Conservation (phyloP, 2,329 filamentous ascomycete genomes). For the Blastomyces silverae region DNA sequence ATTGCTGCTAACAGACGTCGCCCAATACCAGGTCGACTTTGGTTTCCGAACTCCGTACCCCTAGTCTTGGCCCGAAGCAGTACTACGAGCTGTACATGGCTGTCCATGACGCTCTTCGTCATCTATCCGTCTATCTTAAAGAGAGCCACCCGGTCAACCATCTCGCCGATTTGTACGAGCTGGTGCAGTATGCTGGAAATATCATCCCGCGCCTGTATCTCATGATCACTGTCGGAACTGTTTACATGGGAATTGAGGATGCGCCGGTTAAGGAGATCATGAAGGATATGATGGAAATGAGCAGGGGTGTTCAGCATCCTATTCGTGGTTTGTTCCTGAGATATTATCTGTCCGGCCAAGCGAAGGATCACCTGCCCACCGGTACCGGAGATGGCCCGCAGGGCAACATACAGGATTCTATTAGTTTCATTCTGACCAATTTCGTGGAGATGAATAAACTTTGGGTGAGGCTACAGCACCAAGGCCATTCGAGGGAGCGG, state of each 20-base stretch:
- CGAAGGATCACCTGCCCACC: slow-evolving; percentile 76
- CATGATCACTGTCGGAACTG: slow-evolving; percentile 98
- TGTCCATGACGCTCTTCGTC: slow-evolving; percentile 93
- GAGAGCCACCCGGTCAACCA: slow-evolving; percentile 98
- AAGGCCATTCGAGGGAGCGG: slow-evolving; percentile 89
- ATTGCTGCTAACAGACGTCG: slow-evolving; percentile 15
- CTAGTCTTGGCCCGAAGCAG: slow-evolving; percentile 95
- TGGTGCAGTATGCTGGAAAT: slow-evolving; percentile 97
- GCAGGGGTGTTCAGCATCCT: slow-evolving; percentile 91
- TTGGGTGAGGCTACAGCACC: slow-evolving; percentile 95
- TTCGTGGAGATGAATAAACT: slow-evolving; percentile 99
- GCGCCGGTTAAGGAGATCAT: slow-evolving; percentile 99
- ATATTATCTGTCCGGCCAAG: slow-evolving; percentile 94
- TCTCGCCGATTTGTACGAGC: slow-evolving; percentile 93
- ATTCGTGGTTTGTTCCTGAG: slow-evolving; percentile 90
- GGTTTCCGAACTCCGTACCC: slow-evolving; percentile 95
- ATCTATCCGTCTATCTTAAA: slow-evolving; percentile 91
- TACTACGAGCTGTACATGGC: slow-evolving; percentile 99
- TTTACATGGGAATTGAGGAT: slow-evolving; percentile 98
- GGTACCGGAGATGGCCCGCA: slow-evolving; percentile 84
- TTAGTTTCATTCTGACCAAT: slow-evolving; percentile 96
- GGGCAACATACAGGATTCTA: slow-evolving; percentile 92
- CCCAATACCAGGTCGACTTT: slow-evolving; percentile 69
- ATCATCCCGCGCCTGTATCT: slow-evolving; percentile 94
- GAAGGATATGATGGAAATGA: slow-evolving; percentile 99